A percentile compares a stretch with the other conserved stretches of the same genome.
phyloP scores from a whole-genome alignment of 2,329 filamentous ascomycete species.

The Alternaria angustiovoidea region DNA sequence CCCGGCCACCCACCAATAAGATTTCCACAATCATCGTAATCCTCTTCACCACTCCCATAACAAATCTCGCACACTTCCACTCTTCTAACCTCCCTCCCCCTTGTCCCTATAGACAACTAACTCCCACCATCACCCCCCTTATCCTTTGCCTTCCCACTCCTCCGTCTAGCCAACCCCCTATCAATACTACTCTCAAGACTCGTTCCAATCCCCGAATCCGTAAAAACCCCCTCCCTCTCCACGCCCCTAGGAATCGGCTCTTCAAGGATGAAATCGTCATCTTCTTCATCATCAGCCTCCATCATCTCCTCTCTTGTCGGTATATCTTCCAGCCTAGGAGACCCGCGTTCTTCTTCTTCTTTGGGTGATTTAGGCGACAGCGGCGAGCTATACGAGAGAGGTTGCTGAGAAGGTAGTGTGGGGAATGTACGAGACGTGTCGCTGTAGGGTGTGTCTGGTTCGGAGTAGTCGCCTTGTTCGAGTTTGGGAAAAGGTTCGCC shows the following conservation, averaged over 20 bases:
- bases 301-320: conserved; percentile 36
- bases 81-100: neutral
- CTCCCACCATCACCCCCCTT: neutral
- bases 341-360: conserved; percentile 31
- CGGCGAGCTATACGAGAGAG: conserved; percentile 49
- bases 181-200: conserved; percentile 52
- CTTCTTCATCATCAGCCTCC: conserved; percentile 57
- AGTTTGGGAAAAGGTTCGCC: conserved; percentile 18
- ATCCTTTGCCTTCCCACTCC: conserved; percentile 15
- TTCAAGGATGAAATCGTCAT: conserved; percentile 55
- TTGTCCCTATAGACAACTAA: neutral
- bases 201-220: conserved; percentile 59
- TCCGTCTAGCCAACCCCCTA: conserved; percentile 22
- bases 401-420: conserved; percentile 54
- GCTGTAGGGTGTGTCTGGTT: conserved; percentile 46
- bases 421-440: conserved; percentile 61
- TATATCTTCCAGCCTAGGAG: conserved; percentile 29
- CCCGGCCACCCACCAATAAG: neutral
- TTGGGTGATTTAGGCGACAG: conserved; percentile 16
- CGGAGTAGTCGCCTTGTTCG: conserved; percentile 10
- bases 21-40: neutral
- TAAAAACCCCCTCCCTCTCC: conserved; percentile 25
- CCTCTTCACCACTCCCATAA: too few species aligned
- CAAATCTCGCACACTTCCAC: neutral
- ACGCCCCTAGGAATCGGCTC: conserved; percentile 24